Evolutionary conservation across 2,329 filamentous ascomycete species (phyloP).

Genomic region (Diaporthe longicolla): DNA sequence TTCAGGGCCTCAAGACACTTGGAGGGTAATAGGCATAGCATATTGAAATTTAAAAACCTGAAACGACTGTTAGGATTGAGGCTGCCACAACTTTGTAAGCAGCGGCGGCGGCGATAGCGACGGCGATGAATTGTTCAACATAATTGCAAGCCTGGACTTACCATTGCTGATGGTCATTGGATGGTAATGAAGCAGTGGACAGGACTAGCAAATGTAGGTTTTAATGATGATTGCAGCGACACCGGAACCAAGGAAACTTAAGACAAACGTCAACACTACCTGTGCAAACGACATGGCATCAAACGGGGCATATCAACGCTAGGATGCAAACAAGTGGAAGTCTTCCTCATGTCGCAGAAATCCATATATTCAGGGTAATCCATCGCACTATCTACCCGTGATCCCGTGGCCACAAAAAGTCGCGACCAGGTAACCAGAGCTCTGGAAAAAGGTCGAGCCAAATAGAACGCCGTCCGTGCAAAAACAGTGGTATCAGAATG

Average conservation of each 20-base stretch:
- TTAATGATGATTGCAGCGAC: no score
- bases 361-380: slow-evolving; percentile 15
- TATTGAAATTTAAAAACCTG: not conserved
- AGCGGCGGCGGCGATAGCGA: no score
- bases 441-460: not conserved
- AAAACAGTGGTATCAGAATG: slow-evolving; percentile 36
- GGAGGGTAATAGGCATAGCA: no score
- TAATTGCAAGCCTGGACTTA: no score
- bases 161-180: not conserved
- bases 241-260: not conserved
- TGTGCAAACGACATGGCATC: not conserved
- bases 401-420: not conserved
- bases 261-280: not conserved
- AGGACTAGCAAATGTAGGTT: not conserved
- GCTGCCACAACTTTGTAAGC: no score
- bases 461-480: slow-evolving; percentile 23
- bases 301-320: not conserved
- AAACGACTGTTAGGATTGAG: no score
- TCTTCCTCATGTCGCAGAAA: not conserved
- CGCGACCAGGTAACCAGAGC: not conserved
- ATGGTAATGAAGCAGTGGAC: not conserved
- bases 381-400: not conserved
- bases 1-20: not conserved
- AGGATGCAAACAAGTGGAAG: not conserved
- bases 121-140: no score